These are phyloP conservation scores for Tetrahymena thermophila DNA, from an alignment of 73 alveolate species.

Conservation along the genomic window DNA sequence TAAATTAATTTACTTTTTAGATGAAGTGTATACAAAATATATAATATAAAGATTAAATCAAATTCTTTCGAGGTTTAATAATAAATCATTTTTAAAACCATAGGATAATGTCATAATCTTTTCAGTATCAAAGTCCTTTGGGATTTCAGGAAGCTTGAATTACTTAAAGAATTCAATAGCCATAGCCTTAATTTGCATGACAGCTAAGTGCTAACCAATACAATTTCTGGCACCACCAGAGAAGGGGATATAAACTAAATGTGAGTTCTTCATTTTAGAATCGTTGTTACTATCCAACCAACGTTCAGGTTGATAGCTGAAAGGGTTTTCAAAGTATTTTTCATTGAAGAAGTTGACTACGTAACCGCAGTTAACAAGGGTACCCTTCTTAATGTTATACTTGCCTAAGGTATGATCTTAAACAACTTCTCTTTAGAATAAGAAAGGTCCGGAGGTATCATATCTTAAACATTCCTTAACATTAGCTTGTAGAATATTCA, in stretches of 20 bases:
- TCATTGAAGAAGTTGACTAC: neutral
- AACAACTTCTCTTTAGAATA: neutral
- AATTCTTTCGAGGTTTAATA: neutral
- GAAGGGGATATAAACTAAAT: neutral
- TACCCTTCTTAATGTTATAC: neutral
- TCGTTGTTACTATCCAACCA: neutral
- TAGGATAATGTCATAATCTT: neutral
- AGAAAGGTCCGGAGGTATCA: neutral
- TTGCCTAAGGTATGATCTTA: neutral
- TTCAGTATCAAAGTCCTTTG: neutral
- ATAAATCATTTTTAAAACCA: neutral
- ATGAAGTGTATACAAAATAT: too few species aligned
- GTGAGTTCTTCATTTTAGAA: neutral
- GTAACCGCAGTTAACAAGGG: neutral
- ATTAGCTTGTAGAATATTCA: neutral
- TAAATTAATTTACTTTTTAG: too few species aligned
- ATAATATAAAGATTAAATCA: too few species aligned
- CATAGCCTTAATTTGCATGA: neutral
- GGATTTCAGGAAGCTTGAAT: neutral
- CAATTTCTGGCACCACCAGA: neutral
- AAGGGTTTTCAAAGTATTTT: neutral
- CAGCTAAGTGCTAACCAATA: neutral
- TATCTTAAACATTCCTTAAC: neutral
- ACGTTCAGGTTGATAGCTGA: neutral
- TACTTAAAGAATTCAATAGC: neutral